Conservation (phyloP, 495 filamentous ascomycete species). For the Hyaloscypha bicolor region DNA sequence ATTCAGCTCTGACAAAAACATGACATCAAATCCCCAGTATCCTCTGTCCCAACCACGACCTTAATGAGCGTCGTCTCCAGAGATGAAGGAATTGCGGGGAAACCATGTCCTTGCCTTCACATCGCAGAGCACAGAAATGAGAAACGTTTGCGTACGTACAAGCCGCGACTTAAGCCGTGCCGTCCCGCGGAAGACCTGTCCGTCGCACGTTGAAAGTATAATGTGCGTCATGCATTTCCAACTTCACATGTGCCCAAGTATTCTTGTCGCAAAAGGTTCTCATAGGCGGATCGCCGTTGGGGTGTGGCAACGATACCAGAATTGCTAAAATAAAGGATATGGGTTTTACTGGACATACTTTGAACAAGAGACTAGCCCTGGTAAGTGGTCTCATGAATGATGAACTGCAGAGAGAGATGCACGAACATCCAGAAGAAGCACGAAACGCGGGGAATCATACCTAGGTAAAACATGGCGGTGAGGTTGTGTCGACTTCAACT, state of each 20-base stretch:
- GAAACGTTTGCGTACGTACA: not conserved
- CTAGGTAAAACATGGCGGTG: conserved; percentile 8
- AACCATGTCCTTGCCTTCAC: not conserved
- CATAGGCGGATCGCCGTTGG: not conserved
- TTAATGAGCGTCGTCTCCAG: not conserved
- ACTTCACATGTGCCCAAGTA: not conserved
- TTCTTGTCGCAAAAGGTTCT: not conserved
- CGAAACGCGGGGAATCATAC: conserved; percentile 8
- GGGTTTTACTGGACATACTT: not conserved
- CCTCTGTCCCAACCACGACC: not conserved
- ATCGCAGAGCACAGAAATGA: not conserved
- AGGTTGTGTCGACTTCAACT: conserved; percentile 2
- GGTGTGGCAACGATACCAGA: not conserved
- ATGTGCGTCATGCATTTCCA: not conserved
- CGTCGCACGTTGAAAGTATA: not conserved
- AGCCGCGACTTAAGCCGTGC: conserved; percentile 1
- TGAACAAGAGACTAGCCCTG: not conserved
- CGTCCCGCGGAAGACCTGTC: not conserved
- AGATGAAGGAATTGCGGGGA: conserved; percentile 10
- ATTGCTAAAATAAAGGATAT: not conserved
- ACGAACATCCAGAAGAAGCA: conserved; percentile 3
- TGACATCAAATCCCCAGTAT: not conserved
- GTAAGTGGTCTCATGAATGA: not conserved
- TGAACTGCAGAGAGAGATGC: not conserved
- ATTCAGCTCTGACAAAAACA: not conserved